Conservation (phyloP, 192 early-diverging fungal genomes). For the Coemansia interrupta region DNA sequence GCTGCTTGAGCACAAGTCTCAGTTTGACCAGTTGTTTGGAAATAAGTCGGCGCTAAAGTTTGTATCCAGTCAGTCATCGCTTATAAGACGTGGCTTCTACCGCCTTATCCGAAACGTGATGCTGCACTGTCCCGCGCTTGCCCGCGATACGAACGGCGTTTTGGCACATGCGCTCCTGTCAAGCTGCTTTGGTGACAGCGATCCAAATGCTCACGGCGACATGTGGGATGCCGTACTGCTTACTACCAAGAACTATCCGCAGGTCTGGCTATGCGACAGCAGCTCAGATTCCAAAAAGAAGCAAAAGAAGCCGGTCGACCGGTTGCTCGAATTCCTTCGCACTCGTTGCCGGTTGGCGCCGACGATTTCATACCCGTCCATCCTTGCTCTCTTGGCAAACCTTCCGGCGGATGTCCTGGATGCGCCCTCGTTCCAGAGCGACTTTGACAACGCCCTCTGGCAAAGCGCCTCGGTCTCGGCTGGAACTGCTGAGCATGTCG, state of each 20-base stretch:
- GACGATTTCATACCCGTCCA: conserved; percentile 66
- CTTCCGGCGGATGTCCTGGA: conserved; percentile 52
- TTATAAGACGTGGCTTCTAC: conserved; percentile 40
- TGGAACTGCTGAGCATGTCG: not conserved
- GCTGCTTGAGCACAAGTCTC: conserved; percentile 23
- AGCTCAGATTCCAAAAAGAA: not conserved
- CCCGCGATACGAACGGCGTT: conserved; percentile 40
- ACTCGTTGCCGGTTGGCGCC: conserved; percentile 64
- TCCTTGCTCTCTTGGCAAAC: conserved; percentile 69
- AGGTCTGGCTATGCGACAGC: conserved; percentile 52
- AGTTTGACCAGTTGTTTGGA: conserved; percentile 32
- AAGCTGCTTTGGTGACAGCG: conserved; percentile 71
- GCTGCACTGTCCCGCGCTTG: conserved; percentile 41
- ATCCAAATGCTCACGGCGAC: conserved; percentile 65
- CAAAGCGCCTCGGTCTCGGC: conserved; percentile 17
- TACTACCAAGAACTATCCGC: conserved; percentile 66
- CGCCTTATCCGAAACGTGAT: conserved; percentile 29
- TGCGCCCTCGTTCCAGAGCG: conserved; percentile 24
- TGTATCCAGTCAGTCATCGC: conserved; percentile 21
- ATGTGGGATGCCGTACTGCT: conserved; percentile 87
- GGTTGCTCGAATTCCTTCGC: conserved; percentile 69
- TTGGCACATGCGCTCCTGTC: conserved; percentile 60
- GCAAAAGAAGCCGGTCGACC: conserved; percentile 43
- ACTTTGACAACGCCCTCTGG: conserved; percentile 39
- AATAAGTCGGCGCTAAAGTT: conserved; percentile 13